These are phyloP conservation scores for Aspergillus novoparasiticus DNA, from an alignment of 2,329 filamentous ascomycete genomes.

Conservation along the genomic window DNA sequence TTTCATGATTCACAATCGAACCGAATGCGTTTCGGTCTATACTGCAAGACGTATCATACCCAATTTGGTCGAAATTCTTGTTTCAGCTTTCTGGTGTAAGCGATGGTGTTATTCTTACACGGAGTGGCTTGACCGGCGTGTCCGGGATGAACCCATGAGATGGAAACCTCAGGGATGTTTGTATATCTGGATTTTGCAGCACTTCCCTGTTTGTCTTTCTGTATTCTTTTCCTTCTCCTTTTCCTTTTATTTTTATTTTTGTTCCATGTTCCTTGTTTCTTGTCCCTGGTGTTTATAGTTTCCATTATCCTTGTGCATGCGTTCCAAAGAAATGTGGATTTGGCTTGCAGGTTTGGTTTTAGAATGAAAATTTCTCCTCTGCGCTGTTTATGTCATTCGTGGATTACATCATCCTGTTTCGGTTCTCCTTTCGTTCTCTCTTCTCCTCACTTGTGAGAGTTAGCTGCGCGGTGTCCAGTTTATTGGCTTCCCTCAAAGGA, in stretches of 20 bases:
- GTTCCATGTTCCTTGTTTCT: neutral
- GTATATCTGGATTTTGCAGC: constrained; percentile 7
- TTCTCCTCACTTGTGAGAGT: neutral
- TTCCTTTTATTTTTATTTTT: neutral
- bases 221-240: neutral
- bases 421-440: neutral
- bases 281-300: neutral
- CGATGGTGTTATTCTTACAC: constrained; percentile 8
- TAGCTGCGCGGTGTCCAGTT: neutral
- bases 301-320: neutral
- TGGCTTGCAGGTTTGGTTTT: neutral
- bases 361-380: constrained; percentile 5
- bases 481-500: neutral
- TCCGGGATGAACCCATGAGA: neutral
- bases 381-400: neutral
- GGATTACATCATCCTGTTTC: neutral
- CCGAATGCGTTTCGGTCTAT: neutral
- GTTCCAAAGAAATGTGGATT: neutral
- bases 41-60: neutral
- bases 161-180: neutral
- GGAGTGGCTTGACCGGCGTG: constrained; percentile 5
- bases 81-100: constrained; percentile 11
- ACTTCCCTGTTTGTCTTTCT: neutral
- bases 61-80: constrained; percentile 2
- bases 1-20: neutral